phyloP scores from a whole-genome alignment of 345 rosid species.

The Citrus australasica region DNA sequence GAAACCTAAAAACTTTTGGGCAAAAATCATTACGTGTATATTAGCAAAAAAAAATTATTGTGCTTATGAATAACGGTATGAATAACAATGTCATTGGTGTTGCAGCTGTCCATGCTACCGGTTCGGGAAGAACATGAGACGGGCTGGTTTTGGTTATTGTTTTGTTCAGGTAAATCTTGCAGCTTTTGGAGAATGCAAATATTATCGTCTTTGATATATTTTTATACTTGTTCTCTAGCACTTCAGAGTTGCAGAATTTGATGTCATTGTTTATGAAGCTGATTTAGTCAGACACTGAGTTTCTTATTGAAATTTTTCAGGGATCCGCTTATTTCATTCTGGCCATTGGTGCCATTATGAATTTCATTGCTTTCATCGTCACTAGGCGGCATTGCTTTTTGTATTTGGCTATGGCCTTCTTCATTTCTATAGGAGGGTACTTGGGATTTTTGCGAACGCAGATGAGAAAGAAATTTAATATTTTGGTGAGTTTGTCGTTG shows the following conservation, averaged over 20 bases:
- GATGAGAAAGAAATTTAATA: constrained; percentile 70
- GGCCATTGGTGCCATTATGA: constrained; percentile 35
- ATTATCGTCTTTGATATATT: not conserved
- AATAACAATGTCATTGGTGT: constrained; percentile 20
- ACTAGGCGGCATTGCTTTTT: constrained; percentile 61
- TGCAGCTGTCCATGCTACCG: constrained; percentile 91
- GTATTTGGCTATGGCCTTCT: constrained; percentile 57
- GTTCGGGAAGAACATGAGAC: constrained; percentile 87
- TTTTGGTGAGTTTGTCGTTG: constrained; percentile 50
- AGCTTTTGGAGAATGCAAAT: not conserved
- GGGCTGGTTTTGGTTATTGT: constrained; percentile 79
- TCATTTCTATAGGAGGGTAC: constrained; percentile 52
- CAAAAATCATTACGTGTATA: not conserved
- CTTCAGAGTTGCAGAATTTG: not conserved
- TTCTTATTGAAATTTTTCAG: constrained; percentile 38
- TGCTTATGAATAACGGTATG: constrained; percentile 10
- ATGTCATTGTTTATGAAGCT: not conserved
- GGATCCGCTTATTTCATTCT: constrained; percentile 59
- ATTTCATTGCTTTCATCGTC: constrained; percentile 52
- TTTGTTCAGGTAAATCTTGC: constrained; percentile 62
- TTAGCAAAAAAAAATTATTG: not conserved
- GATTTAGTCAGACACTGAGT: not conserved
- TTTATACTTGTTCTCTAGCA: constrained; percentile 2
- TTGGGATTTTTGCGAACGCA: constrained; percentile 67
- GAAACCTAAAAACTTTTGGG: not conserved